Evolutionary conservation across 768 basidiomycete species (phyloP).

Genomic region (Crepidotus variabilis): DNA sequence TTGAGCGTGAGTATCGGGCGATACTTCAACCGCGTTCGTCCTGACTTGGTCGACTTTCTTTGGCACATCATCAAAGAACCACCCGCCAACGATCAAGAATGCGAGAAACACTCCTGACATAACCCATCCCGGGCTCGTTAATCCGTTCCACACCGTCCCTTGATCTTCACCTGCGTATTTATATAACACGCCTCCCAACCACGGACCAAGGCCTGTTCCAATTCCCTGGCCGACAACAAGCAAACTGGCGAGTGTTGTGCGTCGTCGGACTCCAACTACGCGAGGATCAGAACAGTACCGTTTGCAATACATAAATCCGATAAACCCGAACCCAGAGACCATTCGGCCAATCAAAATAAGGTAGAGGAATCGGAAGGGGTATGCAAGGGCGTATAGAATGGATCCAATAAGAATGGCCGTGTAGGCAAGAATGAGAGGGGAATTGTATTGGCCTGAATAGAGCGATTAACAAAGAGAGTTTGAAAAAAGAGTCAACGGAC

Average conservation of each 20-base stretch:
- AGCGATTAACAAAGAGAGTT: neutral
- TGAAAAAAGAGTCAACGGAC: neutral
- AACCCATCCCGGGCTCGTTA: conserved; percentile 63
- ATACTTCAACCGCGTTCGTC: conserved; percentile 17
- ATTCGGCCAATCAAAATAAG: conserved; percentile 71
- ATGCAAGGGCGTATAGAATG: conserved; percentile 59
- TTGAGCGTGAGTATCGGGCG: conserved; percentile 27
- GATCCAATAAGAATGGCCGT: conserved; percentile 50
- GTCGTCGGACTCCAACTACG: conserved; percentile 60
- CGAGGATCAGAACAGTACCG: conserved; percentile 68
- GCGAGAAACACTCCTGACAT: conserved; percentile 58
- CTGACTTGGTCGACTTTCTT: neutral
- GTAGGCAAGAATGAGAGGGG: conserved; percentile 54
- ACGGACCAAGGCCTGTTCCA: conserved; percentile 62
- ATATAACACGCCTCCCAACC: conserved; percentile 58
- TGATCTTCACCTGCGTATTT: conserved; percentile 53
- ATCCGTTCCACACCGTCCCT: conserved; percentile 54
- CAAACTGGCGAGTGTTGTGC: conserved; percentile 61
- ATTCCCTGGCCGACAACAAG: conserved; percentile 59
- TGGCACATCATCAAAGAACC: conserved; percentile 37
- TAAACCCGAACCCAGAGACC: conserved; percentile 56
- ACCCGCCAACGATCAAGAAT: conserved; percentile 19
- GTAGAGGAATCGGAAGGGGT: conserved; percentile 55
- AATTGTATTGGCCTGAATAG: conserved; percentile 46
- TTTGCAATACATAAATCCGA: conserved; percentile 65